phyloP scores from a whole-genome alignment of 208 protist species.

The Baffinella frigidus region DNA sequence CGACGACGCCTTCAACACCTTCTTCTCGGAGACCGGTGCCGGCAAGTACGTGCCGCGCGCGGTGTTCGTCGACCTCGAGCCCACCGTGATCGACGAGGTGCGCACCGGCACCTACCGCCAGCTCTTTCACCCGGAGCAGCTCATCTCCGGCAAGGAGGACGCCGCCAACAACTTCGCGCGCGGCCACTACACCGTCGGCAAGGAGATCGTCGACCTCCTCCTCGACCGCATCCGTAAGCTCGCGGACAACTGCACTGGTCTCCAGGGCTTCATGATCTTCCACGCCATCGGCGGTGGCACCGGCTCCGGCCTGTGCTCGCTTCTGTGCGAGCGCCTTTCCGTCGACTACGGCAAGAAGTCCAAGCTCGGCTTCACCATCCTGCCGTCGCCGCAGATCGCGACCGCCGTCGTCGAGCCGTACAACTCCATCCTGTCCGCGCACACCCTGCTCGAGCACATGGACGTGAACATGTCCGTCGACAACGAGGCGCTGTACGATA shows the following conservation, averaged over 20 bases:
- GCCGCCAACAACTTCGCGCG: constrained; percentile 97
- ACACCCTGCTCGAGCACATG: constrained; percentile 88
- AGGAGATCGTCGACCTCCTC: constrained; percentile 90
- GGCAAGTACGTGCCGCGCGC: constrained; percentile 88
- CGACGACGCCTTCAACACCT: constrained; percentile 89
- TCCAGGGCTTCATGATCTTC: constrained; percentile 98
- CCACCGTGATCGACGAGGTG: constrained; percentile 94
- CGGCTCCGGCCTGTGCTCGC: constrained; percentile 93
- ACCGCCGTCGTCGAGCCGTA: constrained; percentile 95
- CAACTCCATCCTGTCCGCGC: constrained; percentile 91
- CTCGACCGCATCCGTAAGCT: constrained; percentile 94
- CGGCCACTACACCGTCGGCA: constrained; percentile 97
- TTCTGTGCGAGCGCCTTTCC: constrained; percentile 93
- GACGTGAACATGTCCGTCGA: constrained; percentile 90
- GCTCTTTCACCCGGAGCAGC: constrained; percentile 94
- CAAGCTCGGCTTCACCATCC: constrained; percentile 91
- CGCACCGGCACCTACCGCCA: constrained; percentile 88
- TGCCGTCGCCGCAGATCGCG: constrained; percentile 90
- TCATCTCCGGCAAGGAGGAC: constrained; percentile 95
- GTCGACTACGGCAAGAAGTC: constrained; percentile 97
- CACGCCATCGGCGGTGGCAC: constrained; percentile 97
- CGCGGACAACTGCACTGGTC: constrained; percentile 93
- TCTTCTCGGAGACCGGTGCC: constrained; percentile 77
- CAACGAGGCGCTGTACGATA: constrained; percentile 94
- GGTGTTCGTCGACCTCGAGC: constrained; percentile 94